Evolutionary conservation across 306 rosid species (phyloP), one percentile per base, ranked within the genome.

Genomic region (Parietaria judaica): DNA sequence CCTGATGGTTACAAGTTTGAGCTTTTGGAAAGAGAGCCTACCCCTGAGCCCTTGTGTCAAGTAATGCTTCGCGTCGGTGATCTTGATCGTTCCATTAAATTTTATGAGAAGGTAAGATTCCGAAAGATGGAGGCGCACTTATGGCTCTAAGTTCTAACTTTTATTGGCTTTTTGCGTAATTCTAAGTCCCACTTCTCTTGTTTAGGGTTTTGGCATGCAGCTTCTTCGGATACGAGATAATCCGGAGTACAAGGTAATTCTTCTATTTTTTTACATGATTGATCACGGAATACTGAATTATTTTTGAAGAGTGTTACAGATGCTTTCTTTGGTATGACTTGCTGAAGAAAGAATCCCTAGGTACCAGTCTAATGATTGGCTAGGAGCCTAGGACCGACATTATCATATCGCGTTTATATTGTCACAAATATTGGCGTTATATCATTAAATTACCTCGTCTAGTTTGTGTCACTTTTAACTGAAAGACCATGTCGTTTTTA

Each of bases 61-160:
- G 94, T 94, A 70, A 94, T 94, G 99, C 94, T 94, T 74, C 91
- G 94, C 37, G 97, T 86, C 5, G 95, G 97, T 14, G 94, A 89
- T 72, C 97, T 94, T 71, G 89, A 84, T 54, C 97, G 89, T 60
- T 94, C 99, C 73, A 79, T 89, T 53, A 69, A 83, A 56, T 94
- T 88, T 72, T 94, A 94, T 72, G 90, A 86, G 80, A 88, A 83
- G 99, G 97, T 89, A 67, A 71, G 81, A 66, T 36, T 71, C 60
- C 51, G 17, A 8, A 15, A 34, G 63, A 66, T 51, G 54, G 52
- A 65, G 23, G 16, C 38, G 47, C 55, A 36, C 60, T 71, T 65
- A 13, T 31, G 47, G 23, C 37, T 53, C n/a, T n/a, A n/a, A n/a
- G n/a, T n/a, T 58, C 35, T 35, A 39, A 36, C 17, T n/a, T 55